A percentile compares a stretch with the other conserved stretches of the same genome.
Evolutionary conservation across 1,139 yeast genomes (phyloP).

Genomic region (Pneumocystis wakefieldiae): DNA sequence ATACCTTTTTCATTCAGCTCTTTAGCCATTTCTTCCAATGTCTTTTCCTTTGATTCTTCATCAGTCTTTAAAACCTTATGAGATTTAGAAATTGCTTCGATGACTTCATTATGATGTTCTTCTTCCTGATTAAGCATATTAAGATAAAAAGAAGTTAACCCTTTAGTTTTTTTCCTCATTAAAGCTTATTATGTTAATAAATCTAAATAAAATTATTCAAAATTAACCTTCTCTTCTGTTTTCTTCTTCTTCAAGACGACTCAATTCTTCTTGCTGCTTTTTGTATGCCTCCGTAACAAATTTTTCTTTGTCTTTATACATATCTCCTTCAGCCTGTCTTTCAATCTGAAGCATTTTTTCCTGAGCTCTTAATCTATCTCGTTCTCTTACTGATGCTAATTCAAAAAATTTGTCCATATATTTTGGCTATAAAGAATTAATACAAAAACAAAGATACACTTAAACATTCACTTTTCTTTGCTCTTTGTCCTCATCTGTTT

Average conservation of each 20-base stretch:
- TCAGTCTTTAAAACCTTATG: not conserved
- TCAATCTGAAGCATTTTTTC: constrained; percentile 23
- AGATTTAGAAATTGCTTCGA: constrained; percentile 12
- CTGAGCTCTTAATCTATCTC: constrained; percentile 27
- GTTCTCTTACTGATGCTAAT: constrained; percentile 29
- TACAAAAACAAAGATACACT: constrained; percentile 7
- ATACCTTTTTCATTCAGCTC: constrained; percentile 16
- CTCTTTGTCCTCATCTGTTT: constrained; percentile 8
- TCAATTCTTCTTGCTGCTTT: constrained; percentile 24
- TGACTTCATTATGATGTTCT: constrained; percentile 16
- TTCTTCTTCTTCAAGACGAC: constrained; percentile 18
- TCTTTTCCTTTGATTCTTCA: constrained; percentile 11
- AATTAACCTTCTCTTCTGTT: constrained; percentile 17
- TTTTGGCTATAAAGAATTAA: constrained; percentile 20
- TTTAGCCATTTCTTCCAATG: constrained; percentile 10
- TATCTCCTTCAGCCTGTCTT: constrained; percentile 26
- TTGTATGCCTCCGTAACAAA: constrained; percentile 33
- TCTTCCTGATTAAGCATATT: constrained; percentile 18
- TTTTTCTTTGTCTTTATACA: constrained; percentile 28
- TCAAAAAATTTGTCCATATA: constrained; percentile 28
- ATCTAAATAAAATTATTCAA: not conserved
- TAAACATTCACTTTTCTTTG: constrained; percentile 7
- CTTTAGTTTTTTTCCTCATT: constrained; percentile 6
- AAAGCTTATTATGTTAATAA: not conserved
- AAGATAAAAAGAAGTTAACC: constrained; percentile 17